These are phyloP conservation scores for Quercus robur DNA, from an alignment of 306 rosid species.

Conservation along the genomic window DNA sequence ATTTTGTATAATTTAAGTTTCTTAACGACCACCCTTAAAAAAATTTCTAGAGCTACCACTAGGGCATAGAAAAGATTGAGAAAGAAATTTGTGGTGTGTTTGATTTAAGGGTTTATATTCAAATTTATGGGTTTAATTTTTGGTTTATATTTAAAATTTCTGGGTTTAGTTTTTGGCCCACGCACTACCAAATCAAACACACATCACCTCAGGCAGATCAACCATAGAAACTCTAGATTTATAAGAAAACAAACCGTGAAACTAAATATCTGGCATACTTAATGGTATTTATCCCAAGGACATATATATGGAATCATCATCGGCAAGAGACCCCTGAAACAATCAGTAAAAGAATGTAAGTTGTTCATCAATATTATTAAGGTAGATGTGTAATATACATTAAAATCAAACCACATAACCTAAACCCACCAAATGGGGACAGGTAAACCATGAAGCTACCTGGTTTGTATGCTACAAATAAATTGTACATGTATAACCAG, in stretches of 20 bases:
- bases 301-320: slow-evolving; percentile 96
- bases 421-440: neutral
- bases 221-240: slow-evolving; percentile 6
- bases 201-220: no score
- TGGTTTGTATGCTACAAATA: neutral
- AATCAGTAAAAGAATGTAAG: slow-evolving; percentile 21
- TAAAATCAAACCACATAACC: neutral
- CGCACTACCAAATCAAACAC: no score
- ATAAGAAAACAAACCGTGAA: slow-evolving; percentile 42
- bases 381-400: neutral
- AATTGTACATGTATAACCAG: neutral
- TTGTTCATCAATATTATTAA: slow-evolving; percentile 11
- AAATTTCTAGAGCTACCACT: no score
- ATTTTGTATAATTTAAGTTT: no score
- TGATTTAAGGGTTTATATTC: no score
- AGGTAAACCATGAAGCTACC: slow-evolving; percentile 24
- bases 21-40: no score
- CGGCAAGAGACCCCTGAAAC: slow-evolving; percentile 76
- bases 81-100: no score
- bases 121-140: no score
- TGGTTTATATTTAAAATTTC: no score
- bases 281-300: slow-evolving; percentile 89
- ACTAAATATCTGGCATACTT: slow-evolving; percentile 63
- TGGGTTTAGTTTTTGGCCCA: no score
- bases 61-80: no score